Base-by-base conservation (phyloP, 2,329 filamentous ascomycete species). In the Aspergillus tanneri region DNA sequence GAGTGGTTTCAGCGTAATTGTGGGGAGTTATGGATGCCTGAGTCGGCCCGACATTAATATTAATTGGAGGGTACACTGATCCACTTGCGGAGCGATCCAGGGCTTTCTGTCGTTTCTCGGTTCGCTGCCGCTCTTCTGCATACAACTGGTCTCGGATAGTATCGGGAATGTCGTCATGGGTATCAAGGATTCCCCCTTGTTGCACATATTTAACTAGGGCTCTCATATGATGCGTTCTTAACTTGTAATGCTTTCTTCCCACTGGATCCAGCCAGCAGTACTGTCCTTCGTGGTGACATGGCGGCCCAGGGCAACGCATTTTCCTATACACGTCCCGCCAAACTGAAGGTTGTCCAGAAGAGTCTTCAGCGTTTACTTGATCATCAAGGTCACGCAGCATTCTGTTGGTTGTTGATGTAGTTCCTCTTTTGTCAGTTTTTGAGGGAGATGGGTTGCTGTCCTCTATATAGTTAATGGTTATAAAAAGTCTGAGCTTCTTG, bases 381-480 rank as follows among this genome's bases (percentile, higher is more conserved):
- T 30, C 14, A 10, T 12, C 27, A 47, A 56, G 51, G 19, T 61
- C 53, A 16, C 40, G 49, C 19, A 67, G 60, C 54, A 66, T 68
- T 27, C 19, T 43, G 10, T 40, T 52, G 9, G 56, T 61, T 22
- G 39, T 38, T 53, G 50, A 57, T 48, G 47, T 53, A 36, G 16
- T 41, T 34, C 56, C 54, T 60, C 50, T 50, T 46, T 59, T 59
- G 32, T 47, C 42, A 12, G 14, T 46, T 27, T 24, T 24, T 7
- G 23, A 38, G 30, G 39, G 22, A 22, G 40, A 47, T 36, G 45
- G 42, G 27, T 23, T 4, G 46, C 22, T 38, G 14, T 57, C 51
- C 16, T 64, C 61, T 49, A 62, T 47, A 36, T 66, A 65, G 37
- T 60, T 62, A 25, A 64, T 58, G 2, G 52, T 55, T 30, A 63